Percentiles rank a stretch among this genome's conserved stretches.
phyloP scores from a whole-genome alignment of 805 yeast species.

The Tetrapisispora phaffii region DNA sequence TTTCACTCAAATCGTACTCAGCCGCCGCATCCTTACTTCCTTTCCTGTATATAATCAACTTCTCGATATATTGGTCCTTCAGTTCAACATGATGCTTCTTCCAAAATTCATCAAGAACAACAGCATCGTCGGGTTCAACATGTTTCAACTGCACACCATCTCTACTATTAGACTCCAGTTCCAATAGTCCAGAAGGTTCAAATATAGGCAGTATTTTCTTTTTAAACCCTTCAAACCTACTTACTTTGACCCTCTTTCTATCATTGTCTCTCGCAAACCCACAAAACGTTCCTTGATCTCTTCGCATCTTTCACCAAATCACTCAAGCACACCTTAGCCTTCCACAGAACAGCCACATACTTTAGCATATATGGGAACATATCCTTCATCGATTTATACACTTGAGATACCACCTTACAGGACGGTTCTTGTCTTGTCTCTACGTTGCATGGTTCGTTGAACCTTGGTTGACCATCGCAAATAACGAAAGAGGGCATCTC shows the following conservation, averaged over 20 bases:
- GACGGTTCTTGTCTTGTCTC: too few species aligned
- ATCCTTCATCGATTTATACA: too few species aligned
- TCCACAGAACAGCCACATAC: too few species aligned
- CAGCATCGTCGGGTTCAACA: constrained; percentile 30
- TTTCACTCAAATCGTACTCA: constrained; percentile 20
- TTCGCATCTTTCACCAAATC: neutral
- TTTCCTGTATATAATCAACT: constrained; percentile 25
- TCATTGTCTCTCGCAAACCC: neutral
- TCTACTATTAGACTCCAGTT: constrained; percentile 31
- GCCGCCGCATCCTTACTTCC: constrained; percentile 19
- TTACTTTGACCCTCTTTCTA: neutral
- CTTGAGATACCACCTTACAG: too few species aligned
- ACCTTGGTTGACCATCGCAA: neutral
- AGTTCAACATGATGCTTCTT: constrained; percentile 11
- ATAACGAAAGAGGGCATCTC: neutral
- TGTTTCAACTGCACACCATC: constrained; percentile 33
- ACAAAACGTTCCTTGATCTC: neutral
- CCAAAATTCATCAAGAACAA: constrained; percentile 18
- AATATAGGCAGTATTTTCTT: constrained; percentile 22
- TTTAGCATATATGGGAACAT: too few species aligned
- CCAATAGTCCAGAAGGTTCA: constrained; percentile 35
- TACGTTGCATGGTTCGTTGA: too few species aligned
- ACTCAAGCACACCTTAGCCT: too few species aligned
- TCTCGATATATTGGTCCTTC: constrained; percentile 15
- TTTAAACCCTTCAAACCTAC: neutral